These are phyloP conservation scores for Trichoderma brevicompactum DNA, from an alignment of 2,329 filamentous ascomycete genomes.

Conservation along the genomic window DNA sequence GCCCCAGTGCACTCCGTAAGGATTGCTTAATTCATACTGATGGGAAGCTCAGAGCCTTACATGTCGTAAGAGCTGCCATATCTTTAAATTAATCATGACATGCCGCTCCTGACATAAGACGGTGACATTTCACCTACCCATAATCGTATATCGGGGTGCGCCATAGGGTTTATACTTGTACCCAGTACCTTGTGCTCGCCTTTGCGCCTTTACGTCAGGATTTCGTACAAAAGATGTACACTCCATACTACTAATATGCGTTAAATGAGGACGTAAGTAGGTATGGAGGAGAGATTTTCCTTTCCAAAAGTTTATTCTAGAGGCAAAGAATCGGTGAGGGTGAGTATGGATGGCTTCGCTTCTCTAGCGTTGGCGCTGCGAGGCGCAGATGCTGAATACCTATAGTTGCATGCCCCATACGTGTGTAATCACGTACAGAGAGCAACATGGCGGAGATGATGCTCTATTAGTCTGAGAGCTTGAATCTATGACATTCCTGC, in stretches of 20 bases:
- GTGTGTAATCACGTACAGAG: not conserved
- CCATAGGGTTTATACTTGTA: not conserved
- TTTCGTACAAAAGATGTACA: not conserved
- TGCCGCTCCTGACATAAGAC: not conserved
- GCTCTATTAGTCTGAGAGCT: too few species aligned
- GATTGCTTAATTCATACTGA: not conserved
- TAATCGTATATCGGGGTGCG: too few species aligned
- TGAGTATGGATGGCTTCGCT: not conserved
- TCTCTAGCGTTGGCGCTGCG: constrained; percentile 4
- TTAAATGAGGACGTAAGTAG: too few species aligned
- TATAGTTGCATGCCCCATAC: not conserved
- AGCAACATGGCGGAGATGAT: not conserved
- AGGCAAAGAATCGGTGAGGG: constrained; percentile 5
- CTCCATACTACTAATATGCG: too few species aligned
- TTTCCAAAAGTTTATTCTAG: not conserved
- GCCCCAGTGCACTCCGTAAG: not conserved
- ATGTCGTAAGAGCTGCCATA: not conserved
- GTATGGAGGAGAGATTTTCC: too few species aligned
- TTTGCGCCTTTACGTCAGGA: constrained; percentile 11
- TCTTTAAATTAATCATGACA: not conserved
- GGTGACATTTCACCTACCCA: too few species aligned
- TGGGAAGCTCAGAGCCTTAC: not conserved
- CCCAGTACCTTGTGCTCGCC: not conserved
- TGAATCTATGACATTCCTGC: too few species aligned
- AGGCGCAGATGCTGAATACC: not conserved